Evolutionary conservation across 768 basidiomycete genomes (phyloP), one percentile per base, ranked within the genome.

Genomic region (Xerocomellus chrysenteron): DNA sequence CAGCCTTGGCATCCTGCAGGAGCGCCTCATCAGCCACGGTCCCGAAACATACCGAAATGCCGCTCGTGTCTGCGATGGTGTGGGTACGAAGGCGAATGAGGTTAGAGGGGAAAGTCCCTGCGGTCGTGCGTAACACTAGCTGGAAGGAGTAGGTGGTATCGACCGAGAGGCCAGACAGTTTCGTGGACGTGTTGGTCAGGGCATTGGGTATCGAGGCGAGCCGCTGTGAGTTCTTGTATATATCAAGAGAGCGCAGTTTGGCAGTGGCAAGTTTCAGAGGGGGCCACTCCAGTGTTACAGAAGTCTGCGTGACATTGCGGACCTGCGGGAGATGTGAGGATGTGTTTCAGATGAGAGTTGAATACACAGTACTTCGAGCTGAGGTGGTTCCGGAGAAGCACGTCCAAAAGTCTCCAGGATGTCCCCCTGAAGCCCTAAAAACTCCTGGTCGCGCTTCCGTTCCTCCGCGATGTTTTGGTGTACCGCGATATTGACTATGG

Each of bases 401-500:
- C 77, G 73, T 7, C 96, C 93, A 70, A 86, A 98, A 39, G 81
- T 82, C 13, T 85, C 74, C 35, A 93, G 66, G 47, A 99, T 97
- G 21, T 86, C 80, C 35, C 83, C 76, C 72, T 98, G 97, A 40
- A 99, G 78, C 3, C 80, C 72, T 88, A 86, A 89, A 71, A 99
- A 98, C 39, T 91, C 87, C 5, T 76, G 71, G 56, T 93, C 87
- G 57, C 93, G 83, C 59, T 85, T 82, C 63, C 86, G 83, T 71
- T 99, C 97, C 65, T 96, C 94, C 0, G 78, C 68, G 33, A 84
- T 73, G 68, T 99, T 97, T 60, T 94, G 88, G 67, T 92, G 84
- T 14, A 98, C 95, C 3, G 94, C 86, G 72, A 98, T 98, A 70
- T 94, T 97, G 64, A 99, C 92, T 62, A 99, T 98, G 19, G 94